A percentile compares a stretch with the other conserved stretches of the same genome.
Conservation (phyloP, 2,329 filamentous ascomycete genomes). For the Dryadomyces quercivorus region DNA sequence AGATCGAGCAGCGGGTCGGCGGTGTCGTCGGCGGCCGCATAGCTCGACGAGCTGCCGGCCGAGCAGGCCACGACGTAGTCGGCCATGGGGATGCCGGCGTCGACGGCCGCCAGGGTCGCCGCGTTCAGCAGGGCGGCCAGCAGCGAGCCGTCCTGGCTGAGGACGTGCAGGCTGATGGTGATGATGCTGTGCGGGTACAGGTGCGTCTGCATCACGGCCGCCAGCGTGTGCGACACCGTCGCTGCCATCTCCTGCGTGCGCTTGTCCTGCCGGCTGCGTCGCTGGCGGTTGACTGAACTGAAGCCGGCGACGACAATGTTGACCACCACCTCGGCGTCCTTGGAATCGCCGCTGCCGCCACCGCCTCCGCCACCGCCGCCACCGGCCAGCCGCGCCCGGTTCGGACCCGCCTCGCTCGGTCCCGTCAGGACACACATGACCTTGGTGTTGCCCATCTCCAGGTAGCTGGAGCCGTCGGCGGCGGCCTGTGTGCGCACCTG, state of each 20-base stretch:
- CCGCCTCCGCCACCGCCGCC: conserved; percentile 14
- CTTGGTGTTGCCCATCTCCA: conserved; percentile 96
- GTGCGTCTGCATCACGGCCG: conserved; percentile 68
- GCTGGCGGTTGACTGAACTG: conserved; percentile 73
- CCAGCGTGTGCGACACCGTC: conserved; percentile 66
- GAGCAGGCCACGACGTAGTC: conserved; percentile 86
- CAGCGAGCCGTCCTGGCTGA: conserved; percentile 81
- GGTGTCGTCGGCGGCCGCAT: conserved; percentile 49
- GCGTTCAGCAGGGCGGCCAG: conserved; percentile 87
- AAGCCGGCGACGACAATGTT: conserved; percentile 82
- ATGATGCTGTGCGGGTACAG: conserved; percentile 85
- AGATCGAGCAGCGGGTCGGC: conserved; percentile 73
- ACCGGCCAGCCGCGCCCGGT: conserved; percentile 22
- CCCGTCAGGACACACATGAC: conserved; percentile 88
- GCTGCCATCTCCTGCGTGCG: conserved; percentile 70
- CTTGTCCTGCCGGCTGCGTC: conserved; percentile 66
- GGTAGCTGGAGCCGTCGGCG: conserved; percentile 83
- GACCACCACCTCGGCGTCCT: conserved; percentile 60
- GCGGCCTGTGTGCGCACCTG: conserved; percentile 88
- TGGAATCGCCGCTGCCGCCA: conserved; percentile 19
- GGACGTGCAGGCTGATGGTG: conserved; percentile 69
- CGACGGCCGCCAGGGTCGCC: conserved; percentile 78
- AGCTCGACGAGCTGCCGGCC: conserved; percentile 63
- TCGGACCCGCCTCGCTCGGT: conserved; percentile 53
- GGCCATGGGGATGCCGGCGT: conserved; percentile 90